phyloP scores from a whole-genome alignment of 768 basidiomycete species.

The Epithele typhae region DNA sequence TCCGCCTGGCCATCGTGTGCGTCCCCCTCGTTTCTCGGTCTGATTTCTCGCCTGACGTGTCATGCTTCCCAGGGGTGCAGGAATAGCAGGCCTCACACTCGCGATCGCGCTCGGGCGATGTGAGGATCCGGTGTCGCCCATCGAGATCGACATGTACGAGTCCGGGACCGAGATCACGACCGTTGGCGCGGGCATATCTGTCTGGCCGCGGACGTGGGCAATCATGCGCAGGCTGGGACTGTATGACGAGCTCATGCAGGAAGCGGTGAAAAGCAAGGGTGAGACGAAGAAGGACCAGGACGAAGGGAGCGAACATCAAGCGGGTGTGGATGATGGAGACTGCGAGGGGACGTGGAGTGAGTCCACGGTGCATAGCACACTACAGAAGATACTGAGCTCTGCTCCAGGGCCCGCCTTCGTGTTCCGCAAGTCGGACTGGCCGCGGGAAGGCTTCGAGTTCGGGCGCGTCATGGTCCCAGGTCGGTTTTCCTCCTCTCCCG shows the following conservation, averaged over 20 bases:
- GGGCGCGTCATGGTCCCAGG: slow-evolving; percentile 20
- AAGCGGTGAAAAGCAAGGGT: too few species aligned
- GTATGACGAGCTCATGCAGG: slow-evolving; percentile 14
- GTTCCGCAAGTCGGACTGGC: slow-evolving; percentile 19
- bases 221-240: slow-evolving; percentile 42
- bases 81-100: slow-evolving; percentile 42
- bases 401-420: slow-evolving; percentile 19
- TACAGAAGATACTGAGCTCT: too few species aligned
- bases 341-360: too few species aligned
- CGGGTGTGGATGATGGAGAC: too few species aligned
- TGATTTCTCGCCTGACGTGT: too few species aligned
- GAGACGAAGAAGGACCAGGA: too few species aligned
- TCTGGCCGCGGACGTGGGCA: slow-evolving; percentile 44
- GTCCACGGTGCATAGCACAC: too few species aligned
- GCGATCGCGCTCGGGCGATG: slow-evolving; percentile 34
- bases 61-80: slow-evolving; percentile 27
- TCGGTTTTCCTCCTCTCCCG: slow-evolving; percentile 3
- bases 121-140: slow-evolving; percentile 33
- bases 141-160: slow-evolving; percentile 37
- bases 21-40: too few species aligned
- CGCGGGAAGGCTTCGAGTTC: slow-evolving; percentile 17
- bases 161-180: slow-evolving; percentile 36
- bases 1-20: too few species aligned
- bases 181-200: slow-evolving; percentile 39
- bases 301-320: too few species aligned